phyloP scores from a whole-genome alignment of 768 basidiomycete species.

The Lentinula raphanica region DNA sequence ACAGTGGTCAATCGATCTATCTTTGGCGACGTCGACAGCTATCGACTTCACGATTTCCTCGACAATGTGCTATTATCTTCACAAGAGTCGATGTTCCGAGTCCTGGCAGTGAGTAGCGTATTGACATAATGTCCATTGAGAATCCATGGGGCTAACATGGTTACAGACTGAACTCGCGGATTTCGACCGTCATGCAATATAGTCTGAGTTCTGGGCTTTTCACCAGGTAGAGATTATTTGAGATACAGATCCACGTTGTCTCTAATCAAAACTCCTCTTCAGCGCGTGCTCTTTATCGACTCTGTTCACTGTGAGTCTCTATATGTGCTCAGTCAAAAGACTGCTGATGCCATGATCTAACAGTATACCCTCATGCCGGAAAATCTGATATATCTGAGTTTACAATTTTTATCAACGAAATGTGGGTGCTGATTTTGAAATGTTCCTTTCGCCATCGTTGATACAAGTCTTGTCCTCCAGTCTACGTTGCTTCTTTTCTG shows the following conservation, averaged over 20 bases:
- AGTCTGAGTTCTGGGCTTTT: conserved; percentile 32
- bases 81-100: conserved; percentile 19
- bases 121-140: neutral
- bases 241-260: no score
- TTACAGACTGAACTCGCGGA: conserved; percentile 26
- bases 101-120: neutral
- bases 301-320: conserved; percentile 32
- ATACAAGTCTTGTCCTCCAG: conserved; percentile 21
- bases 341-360: neutral
- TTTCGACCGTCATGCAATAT: conserved; percentile 32
- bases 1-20: conserved; percentile 39
- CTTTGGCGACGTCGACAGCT: conserved; percentile 34
- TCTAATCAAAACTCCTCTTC: conserved; percentile 12
- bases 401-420: conserved; percentile 41
- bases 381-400: conserved; percentile 36
- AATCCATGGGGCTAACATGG: neutral
- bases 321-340: neutral
- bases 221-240: conserved; percentile 27
- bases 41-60: conserved; percentile 39
- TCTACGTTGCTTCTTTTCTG: conserved; percentile 42
- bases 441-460: neutral
- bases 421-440: conserved; percentile 22
- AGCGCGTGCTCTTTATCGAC: conserved; percentile 42
- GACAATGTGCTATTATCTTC: conserved; percentile 32
- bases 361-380: conserved; percentile 40